These are phyloP conservation scores for Eucalyptus sp. DNA, from an alignment of 345 rosid genomes.

Conservation along the genomic window DNA sequence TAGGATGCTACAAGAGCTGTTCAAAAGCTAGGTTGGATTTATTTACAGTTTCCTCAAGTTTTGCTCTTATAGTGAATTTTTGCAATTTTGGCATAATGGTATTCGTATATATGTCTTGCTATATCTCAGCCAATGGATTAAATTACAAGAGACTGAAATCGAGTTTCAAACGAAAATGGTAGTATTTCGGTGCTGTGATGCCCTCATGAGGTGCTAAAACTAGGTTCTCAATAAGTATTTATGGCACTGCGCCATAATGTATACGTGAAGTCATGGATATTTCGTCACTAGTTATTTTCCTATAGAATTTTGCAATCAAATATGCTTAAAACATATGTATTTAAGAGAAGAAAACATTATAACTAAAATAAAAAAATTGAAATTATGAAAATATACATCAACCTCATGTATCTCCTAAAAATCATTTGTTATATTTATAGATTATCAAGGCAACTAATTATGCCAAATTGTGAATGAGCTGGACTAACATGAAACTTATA, in stretches of 20 bases:
- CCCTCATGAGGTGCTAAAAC: too few relatives aligned
- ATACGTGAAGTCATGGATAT: neutral
- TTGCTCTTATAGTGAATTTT: too few relatives aligned
- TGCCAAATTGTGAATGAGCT: neutral
- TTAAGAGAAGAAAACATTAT: neutral
- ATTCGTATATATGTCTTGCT: too few relatives aligned
- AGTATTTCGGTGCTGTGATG: too few relatives aligned
- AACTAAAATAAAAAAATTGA: neutral
- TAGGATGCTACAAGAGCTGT: too few relatives aligned
- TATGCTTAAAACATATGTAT: neutral
- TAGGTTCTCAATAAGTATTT: too few relatives aligned
- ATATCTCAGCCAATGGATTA: too few relatives aligned
- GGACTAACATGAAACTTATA: neutral
- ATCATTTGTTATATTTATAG: neutral
- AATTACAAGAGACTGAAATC: too few relatives aligned
- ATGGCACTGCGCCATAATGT: neutral
- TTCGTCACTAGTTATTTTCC: neutral
- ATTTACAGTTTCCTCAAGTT: too few relatives aligned
- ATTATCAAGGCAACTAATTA: neutral
- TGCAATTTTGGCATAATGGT: too few relatives aligned
- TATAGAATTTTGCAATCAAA: neutral
- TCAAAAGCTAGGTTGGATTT: too few relatives aligned
- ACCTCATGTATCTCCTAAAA: neutral
- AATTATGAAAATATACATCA: neutral
- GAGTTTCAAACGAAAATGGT: too few relatives aligned